A percentile compares a stretch with the other conserved stretches of the same genome.
These are phyloP conservation scores for Phoma sp. DNA, from an alignment of 2,329 filamentous ascomycete genomes.

Conservation along the genomic window DNA sequence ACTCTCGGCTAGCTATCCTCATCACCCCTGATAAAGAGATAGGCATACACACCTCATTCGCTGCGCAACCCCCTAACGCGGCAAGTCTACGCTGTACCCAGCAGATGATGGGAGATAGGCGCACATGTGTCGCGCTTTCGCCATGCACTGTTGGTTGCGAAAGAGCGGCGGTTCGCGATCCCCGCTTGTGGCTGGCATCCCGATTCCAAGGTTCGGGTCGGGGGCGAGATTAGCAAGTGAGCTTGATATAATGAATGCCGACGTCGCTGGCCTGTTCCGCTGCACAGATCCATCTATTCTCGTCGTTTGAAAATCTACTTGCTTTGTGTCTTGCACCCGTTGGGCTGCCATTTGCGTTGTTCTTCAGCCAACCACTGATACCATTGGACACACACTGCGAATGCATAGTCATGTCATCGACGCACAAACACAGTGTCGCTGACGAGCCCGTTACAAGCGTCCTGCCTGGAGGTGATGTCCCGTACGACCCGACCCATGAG, in stretches of 20 bases:
- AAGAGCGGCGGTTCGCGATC: slow-evolving; percentile 12
- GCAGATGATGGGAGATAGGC: slow-evolving; percentile 10
- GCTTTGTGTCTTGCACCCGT: not conserved
- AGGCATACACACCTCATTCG: slow-evolving; percentile 14
- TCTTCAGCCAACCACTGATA: slow-evolving; percentile 2
- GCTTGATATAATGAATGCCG: slow-evolving; percentile 13
- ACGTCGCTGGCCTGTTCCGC: slow-evolving; percentile 1
- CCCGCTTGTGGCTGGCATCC: slow-evolving; percentile 11
- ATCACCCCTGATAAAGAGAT: slow-evolving; percentile 17
- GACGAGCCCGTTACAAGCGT: slow-evolving; percentile 61
- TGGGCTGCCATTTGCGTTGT: slow-evolving; percentile 1
- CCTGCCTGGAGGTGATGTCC: slow-evolving; percentile 57
- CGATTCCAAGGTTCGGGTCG: not conserved
- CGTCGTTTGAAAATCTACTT: not conserved
- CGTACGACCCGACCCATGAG: slow-evolving; percentile 52
- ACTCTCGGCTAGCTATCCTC: slow-evolving; percentile 12
- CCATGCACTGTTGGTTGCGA: slow-evolving; percentile 5
- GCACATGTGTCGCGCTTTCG: slow-evolving; percentile 2
- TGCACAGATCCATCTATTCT: not conserved
- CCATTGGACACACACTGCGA: not conserved
- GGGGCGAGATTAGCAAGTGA: slow-evolving; percentile 11
- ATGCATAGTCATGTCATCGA: slow-evolving; percentile 15
- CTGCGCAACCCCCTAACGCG: slow-evolving; percentile 1
- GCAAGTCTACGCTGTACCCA: slow-evolving; percentile 16
- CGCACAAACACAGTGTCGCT: slow-evolving; percentile 40